These are phyloP conservation scores for Phytopythium ostracodes DNA, from an alignment of 352 stramenopile genomes.

Conservation along the genomic window DNA sequence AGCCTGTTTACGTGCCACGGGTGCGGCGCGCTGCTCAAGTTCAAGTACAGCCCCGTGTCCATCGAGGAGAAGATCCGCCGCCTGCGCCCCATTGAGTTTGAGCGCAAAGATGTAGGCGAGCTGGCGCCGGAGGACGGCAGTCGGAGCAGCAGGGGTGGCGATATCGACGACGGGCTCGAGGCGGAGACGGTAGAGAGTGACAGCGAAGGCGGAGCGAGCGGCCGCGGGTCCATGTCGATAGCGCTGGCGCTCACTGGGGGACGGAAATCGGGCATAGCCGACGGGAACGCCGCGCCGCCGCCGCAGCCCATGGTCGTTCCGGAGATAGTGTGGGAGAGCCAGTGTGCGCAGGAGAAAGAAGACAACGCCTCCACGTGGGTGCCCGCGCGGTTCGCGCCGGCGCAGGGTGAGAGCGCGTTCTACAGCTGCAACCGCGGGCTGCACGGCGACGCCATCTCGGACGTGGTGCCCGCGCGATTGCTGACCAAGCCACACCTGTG, in stretches of 20 bases:
- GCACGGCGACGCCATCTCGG: slow-evolving; percentile 44
- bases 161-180: slow-evolving; percentile 18
- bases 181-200: slow-evolving; percentile 17
- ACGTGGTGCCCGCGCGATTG: slow-evolving; percentile 58
- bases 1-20: slow-evolving; percentile 74
- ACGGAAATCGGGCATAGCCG: not conserved
- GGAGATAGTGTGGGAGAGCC: slow-evolving; percentile 51
- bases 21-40: slow-evolving; percentile 70
- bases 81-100: slow-evolving; percentile 38
- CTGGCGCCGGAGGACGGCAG: slow-evolving; percentile 13
- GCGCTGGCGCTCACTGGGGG: not conserved
- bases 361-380: slow-evolving; percentile 18
- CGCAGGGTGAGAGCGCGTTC: slow-evolving; percentile 39
- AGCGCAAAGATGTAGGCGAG: slow-evolving; percentile 13
- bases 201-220: slow-evolving; percentile 9
- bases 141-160: slow-evolving; percentile 16
- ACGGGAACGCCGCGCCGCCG: slow-evolving; percentile 5
- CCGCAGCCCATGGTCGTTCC: slow-evolving; percentile 34
- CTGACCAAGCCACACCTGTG: slow-evolving; percentile 73
- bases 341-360: slow-evolving; percentile 18
- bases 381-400: slow-evolving; percentile 35
- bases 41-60: slow-evolving; percentile 47
- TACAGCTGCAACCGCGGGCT: slow-evolving; percentile 64
- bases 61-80: slow-evolving; percentile 68
- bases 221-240: not conserved